A percentile compares a stretch with the other conserved stretches of the same genome.
Conservation (phyloP, 768 basidiomycete genomes). For the Termitomyces heimii region DNA sequence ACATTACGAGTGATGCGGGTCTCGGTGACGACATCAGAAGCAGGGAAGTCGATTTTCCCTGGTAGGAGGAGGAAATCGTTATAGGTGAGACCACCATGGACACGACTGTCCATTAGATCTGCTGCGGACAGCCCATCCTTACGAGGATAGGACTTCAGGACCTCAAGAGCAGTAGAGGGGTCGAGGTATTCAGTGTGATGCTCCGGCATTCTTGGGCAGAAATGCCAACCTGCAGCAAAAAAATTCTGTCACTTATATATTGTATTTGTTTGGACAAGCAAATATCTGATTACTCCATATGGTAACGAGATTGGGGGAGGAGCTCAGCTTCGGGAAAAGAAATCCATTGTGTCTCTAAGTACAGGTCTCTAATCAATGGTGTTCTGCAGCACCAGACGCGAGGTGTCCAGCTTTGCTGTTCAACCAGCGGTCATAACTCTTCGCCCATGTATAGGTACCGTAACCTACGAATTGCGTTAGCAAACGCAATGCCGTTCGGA, state of each 20-base stretch:
- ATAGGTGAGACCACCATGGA: constrained; percentile 93
- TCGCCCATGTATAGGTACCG: constrained; percentile 75
- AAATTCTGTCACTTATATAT: constrained; percentile 10
- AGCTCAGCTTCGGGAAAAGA: not conserved
- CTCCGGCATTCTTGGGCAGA: constrained; percentile 15
- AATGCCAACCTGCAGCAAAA: constrained; percentile 13
- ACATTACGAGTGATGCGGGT: constrained; percentile 88
- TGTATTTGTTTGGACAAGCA: constrained; percentile 11
- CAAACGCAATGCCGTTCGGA: not conserved
- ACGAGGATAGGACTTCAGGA: constrained; percentile 64
- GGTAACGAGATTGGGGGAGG: not conserved
- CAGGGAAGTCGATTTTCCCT: constrained; percentile 92
- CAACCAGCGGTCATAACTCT: constrained; percentile 54
- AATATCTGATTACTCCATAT: constrained; percentile 7
- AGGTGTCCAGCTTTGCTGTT: constrained; percentile 82
- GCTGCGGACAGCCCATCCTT: constrained; percentile 79
- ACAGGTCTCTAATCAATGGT: constrained; percentile 3
- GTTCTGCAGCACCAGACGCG: constrained; percentile 23
- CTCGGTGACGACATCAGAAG: constrained; percentile 75
- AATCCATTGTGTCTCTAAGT: constrained; percentile 2
- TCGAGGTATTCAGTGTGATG: constrained; percentile 41
- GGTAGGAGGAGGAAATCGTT: constrained; percentile 95
- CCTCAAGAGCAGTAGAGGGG: constrained; percentile 66
- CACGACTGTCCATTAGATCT: constrained; percentile 83
- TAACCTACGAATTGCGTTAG: constrained; percentile 46